phyloP scores from a whole-genome alignment of 768 basidiomycete species.

The Harrya chromipes region DNA sequence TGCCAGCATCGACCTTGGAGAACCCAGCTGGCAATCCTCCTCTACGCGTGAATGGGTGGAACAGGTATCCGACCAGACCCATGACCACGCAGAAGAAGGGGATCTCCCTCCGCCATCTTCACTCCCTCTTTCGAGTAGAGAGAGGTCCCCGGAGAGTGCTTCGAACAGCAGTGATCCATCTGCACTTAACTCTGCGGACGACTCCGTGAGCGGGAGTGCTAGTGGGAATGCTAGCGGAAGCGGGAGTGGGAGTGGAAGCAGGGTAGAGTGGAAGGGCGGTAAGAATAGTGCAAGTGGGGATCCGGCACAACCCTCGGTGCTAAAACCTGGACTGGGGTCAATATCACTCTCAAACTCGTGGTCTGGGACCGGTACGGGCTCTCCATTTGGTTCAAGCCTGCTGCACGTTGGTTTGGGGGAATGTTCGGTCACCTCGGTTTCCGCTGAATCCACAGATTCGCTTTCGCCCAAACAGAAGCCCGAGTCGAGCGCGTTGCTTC shows the following conservation, averaged over 20 bases:
- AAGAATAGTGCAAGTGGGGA: constrained; percentile 6
- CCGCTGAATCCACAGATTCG: constrained; percentile 21
- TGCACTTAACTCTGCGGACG: constrained; percentile 22
- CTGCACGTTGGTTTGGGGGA: constrained; percentile 23
- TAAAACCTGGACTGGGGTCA: constrained; percentile 20
- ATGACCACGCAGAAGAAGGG: constrained; percentile 4
- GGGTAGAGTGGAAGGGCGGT: constrained; percentile 8
- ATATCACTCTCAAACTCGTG: constrained; percentile 24
- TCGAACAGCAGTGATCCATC: constrained; percentile 29
- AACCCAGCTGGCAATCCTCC: constrained; percentile 22
- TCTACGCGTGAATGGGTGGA: constrained; percentile 49
- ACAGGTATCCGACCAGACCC: constrained; percentile 35
- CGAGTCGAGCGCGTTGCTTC: constrained; percentile 5
- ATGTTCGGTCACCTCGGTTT: constrained; percentile 32
- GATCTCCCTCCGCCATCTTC: constrained; percentile 3
- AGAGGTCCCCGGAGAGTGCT: constrained; percentile 20
- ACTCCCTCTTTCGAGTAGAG: constrained; percentile 12
- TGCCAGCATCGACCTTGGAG: constrained; percentile 12
- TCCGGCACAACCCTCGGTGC: constrained; percentile 15
- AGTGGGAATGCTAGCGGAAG: not conserved
- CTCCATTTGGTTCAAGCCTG: constrained; percentile 23
- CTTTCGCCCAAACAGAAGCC: constrained; percentile 1
- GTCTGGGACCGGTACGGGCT: constrained; percentile 22
- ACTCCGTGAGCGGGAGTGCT: constrained; percentile 17
- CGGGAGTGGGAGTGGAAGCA: constrained; percentile 9